Percentiles rank a stretch among this genome's conserved stretches.
Evolutionary conservation across 441 rosid genomes (phyloP).

Genomic region (Populus hybrid): DNA sequence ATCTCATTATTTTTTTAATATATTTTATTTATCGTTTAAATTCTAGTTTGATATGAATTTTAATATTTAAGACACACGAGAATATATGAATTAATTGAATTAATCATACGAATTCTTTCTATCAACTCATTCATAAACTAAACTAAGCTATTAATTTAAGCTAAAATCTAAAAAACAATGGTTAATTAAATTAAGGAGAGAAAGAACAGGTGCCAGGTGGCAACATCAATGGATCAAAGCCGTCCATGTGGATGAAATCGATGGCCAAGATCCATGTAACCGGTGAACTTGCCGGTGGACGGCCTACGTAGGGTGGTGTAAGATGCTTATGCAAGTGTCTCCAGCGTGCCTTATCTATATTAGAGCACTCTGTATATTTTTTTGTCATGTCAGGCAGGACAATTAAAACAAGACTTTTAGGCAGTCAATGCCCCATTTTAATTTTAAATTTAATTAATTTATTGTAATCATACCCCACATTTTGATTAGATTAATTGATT

Average conservation of each 20-base stretch:
- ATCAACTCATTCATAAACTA: too few relatives aligned
- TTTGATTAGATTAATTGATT: neutral
- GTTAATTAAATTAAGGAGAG: too few relatives aligned
- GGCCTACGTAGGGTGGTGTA: slow-evolving; percentile 26
- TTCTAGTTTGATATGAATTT: too few relatives aligned
- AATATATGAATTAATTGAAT: too few relatives aligned
- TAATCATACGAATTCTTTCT: too few relatives aligned
- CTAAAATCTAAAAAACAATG: too few relatives aligned
- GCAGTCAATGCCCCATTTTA: neutral
- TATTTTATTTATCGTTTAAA: too few relatives aligned
- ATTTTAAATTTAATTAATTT: too few relatives aligned
- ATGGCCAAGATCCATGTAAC: slow-evolving; percentile 17
- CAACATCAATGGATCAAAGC: neutral
- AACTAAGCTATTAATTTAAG: too few relatives aligned
- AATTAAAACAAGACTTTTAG: neutral
- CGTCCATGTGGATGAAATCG: slow-evolving; percentile 16
- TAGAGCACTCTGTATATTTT: too few relatives aligned
- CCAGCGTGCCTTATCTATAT: slow-evolving; percentile 11
- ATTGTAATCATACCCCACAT: neutral
- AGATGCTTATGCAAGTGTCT: slow-evolving; percentile 27
- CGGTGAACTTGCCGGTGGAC: slow-evolving; percentile 30
- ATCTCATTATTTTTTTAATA: too few relatives aligned
- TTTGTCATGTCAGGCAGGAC: neutral
- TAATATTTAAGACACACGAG: too few relatives aligned
- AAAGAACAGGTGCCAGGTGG: slow-evolving; percentile 5